Conservation (phyloP, 257 asterid species). For the Nicotiana obtusifolia region DNA sequence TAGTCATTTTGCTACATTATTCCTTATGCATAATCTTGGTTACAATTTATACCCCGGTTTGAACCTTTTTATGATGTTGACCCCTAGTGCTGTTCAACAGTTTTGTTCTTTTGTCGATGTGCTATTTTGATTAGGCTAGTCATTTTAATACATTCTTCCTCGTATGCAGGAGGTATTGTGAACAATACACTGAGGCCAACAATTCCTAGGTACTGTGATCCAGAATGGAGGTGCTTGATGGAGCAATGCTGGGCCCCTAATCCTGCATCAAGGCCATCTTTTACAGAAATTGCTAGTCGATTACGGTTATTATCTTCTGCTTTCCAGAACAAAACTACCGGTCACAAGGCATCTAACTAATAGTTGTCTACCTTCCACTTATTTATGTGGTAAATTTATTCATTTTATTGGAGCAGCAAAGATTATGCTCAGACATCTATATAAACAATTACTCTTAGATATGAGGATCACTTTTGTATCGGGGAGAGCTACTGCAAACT, state of each 20-base stretch:
- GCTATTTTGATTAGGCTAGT: not conserved
- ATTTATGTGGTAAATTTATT: constrained; percentile 7
- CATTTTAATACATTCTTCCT: not conserved
- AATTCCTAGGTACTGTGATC: constrained; percentile 79
- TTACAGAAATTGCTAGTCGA: constrained; percentile 71
- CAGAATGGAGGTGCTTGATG: constrained; percentile 82
- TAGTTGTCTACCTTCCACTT: constrained; percentile 11
- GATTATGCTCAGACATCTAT: not conserved
- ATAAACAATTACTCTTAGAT: not conserved
- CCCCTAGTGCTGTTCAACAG: not conserved
- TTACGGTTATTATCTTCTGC: constrained; percentile 66
- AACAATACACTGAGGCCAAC: constrained; percentile 87
- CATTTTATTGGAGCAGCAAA: not conserved
- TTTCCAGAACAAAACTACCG: constrained; percentile 39
- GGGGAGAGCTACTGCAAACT: not conserved
- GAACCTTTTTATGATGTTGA: constrained; percentile 1
- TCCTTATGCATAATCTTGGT: not conserved
- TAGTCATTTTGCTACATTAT: not conserved
- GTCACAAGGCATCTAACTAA: constrained; percentile 18
- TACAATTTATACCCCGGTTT: not conserved
- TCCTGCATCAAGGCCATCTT: constrained; percentile 74
- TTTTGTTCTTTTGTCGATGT: not conserved
- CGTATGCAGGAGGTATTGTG: constrained; percentile 78
- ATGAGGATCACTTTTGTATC: not conserved
- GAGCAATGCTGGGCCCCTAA: constrained; percentile 96